A percentile compares a stretch with the other conserved stretches of the same genome.
Evolutionary conservation across 768 basidiomycete species (phyloP).

Genomic region (Xerocomellus intermedius): DNA sequence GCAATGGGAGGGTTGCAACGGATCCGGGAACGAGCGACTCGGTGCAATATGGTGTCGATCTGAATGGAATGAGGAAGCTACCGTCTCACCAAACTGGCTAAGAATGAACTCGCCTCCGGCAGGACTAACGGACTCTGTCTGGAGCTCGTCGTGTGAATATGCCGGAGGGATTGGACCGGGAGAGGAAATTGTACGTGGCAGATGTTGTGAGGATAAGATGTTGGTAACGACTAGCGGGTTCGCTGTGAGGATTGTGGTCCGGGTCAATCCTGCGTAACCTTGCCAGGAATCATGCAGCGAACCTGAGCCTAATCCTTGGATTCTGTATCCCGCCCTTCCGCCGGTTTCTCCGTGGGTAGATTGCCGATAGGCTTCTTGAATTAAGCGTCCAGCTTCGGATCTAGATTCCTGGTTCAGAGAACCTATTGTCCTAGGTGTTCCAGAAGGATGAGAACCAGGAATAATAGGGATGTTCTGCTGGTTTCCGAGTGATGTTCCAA

Average conservation of each 20-base stretch:
- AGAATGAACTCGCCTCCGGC: not conserved
- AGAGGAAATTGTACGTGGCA: not conserved
- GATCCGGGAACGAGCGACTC: not conserved
- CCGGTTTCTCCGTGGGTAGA: conserved; percentile 5
- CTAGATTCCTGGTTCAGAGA: conserved; percentile 3
- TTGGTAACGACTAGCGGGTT: not conserved
- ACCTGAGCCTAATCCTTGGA: conserved; percentile 18
- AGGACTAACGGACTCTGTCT: not conserved
- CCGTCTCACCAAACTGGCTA: not conserved
- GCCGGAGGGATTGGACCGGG: not conserved
- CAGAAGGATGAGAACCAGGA: conserved; percentile 5
- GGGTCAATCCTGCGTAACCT: not conserved
- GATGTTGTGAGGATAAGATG: conserved; percentile 5
- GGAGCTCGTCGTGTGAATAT: conserved; percentile 4
- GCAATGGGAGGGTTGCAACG: not conserved
- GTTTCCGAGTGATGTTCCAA: not conserved
- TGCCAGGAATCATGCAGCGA: conserved; percentile 1
- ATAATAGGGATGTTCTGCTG: not conserved
- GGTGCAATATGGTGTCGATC: not conserved
- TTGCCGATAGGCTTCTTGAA: conserved; percentile 5
- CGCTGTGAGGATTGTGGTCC: not conserved
- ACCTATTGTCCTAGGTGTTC: not conserved
- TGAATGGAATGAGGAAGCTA: not conserved
- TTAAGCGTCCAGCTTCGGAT: not conserved
- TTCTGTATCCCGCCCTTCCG: conserved; percentile 4